A percentile compares a stretch with the other conserved stretches of the same genome.
phyloP scores from a whole-genome alignment of 2,329 filamentous ascomycete species.

The Fonsecaea pugnacius region DNA sequence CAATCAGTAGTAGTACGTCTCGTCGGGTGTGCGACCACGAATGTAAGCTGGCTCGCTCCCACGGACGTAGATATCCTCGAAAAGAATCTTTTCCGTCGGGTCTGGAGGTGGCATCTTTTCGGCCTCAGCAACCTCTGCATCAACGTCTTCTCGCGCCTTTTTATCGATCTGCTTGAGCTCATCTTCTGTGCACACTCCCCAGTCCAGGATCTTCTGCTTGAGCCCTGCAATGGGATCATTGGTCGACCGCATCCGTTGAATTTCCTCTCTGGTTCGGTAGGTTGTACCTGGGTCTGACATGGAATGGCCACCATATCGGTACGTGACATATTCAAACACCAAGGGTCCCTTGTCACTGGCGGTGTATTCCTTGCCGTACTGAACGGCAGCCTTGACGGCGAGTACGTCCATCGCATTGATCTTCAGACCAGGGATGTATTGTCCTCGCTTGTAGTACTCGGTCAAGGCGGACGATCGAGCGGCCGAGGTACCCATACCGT shows the following conservation, averaged over 20 bases:
- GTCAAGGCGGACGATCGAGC: constrained; percentile 92
- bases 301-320: constrained; percentile 98
- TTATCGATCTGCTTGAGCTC: constrained; percentile 97
- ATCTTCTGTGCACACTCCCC: constrained; percentile 87
- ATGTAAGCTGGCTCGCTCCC: constrained; percentile 87
- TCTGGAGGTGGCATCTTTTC: constrained; percentile 87
- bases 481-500: constrained; percentile 98
- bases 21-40: constrained; percentile 83
- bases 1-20: constrained; percentile 79
- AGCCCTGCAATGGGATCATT: constrained; percentile 97
- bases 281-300: constrained; percentile 99
- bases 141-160: constrained; percentile 81
- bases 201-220: constrained; percentile 97
- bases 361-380: constrained; percentile 90
- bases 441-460: constrained; percentile 99
- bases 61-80: constrained; percentile 92
- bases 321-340: constrained; percentile 98
- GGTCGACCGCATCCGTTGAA: constrained; percentile 98
- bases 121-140: constrained; percentile 84
- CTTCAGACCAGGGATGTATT: constrained; percentile 99
- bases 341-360: constrained; percentile 83
- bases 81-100: constrained; percentile 78
- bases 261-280: constrained; percentile 98
- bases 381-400: constrained; percentile 92
- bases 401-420: constrained; percentile 99